These are phyloP conservation scores for Arthonia radiata DNA, from an alignment of 495 filamentous ascomycete species.

Conservation along the genomic window DNA sequence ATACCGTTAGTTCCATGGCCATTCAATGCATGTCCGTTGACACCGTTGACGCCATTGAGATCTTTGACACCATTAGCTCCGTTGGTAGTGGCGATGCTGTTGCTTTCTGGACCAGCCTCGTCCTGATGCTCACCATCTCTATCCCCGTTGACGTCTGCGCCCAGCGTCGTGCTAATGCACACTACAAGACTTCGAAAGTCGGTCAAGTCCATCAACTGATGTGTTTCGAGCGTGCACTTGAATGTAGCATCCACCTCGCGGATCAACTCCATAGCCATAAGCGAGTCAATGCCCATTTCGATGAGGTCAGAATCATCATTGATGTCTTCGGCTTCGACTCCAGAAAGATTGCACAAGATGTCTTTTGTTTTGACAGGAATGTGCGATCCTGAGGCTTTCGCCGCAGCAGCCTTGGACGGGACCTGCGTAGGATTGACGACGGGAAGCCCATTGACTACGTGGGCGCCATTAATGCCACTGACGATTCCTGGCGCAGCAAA, in stretches of 20 bases:
- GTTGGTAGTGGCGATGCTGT: not conserved
- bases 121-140: slow-evolving; percentile 7
- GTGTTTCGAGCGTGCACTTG: too few relatives aligned
- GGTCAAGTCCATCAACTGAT: slow-evolving; percentile 5
- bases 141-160: slow-evolving; percentile 7
- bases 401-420: too few relatives aligned
- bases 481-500: too few relatives aligned
- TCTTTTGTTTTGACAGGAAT: slow-evolving; percentile 5
- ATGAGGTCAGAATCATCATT: slow-evolving; percentile 6
- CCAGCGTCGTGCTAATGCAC: slow-evolving; percentile 7
- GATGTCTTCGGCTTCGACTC: slow-evolving; percentile 9
- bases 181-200: slow-evolving; percentile 8
- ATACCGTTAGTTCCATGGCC: too few relatives aligned
- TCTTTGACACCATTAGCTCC: slow-evolving; percentile 3
- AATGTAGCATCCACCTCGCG: too few relatives aligned
- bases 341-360: slow-evolving; percentile 11
- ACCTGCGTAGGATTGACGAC: too few relatives aligned
- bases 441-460: too few relatives aligned
- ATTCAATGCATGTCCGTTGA: too few relatives aligned
- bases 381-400: too few relatives aligned
- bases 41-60: slow-evolving; percentile 2
- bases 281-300: slow-evolving; percentile 19
- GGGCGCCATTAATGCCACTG: too few relatives aligned
- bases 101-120: slow-evolving; percentile 1
- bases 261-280: slow-evolving; percentile 18